Conservation (phyloP, 176 grass and related monocot species). For the Musa beccarii region DNA sequence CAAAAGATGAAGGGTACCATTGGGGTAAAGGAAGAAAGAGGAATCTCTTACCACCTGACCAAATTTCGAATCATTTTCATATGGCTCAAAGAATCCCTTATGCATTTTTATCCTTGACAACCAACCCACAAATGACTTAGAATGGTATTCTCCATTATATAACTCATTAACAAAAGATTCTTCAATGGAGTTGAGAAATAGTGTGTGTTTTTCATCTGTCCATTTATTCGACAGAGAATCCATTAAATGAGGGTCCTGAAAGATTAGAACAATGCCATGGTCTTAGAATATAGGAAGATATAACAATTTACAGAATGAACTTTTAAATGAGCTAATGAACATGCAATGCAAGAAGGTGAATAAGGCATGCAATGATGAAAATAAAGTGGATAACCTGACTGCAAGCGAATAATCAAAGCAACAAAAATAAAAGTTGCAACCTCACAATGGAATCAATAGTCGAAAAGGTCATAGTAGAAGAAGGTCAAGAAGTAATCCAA, state of each 20-base stretch:
- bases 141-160: slow-evolving; percentile 24
- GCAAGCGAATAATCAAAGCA: too few relatives aligned
- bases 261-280: slow-evolving; percentile 15
- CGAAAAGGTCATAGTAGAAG: too few relatives aligned
- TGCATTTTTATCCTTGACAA: slow-evolving; percentile 19
- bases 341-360: neutral
- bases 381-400: neutral
- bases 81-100: slow-evolving; percentile 7
- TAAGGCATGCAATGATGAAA: neutral
- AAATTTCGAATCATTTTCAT: slow-evolving; percentile 21
- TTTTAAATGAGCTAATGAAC: neutral
- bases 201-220: slow-evolving; percentile 78
- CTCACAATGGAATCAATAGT: too few relatives aligned
- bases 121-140: slow-evolving; percentile 32
- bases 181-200: slow-evolving; percentile 73
- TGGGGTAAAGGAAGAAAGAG: neutral
- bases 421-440: too few relatives aligned
- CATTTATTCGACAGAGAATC: slow-evolving; percentile 47
- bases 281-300: slow-evolving; percentile 9
- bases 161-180: slow-evolving; percentile 59
- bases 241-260: slow-evolving; percentile 31
- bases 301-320: neutral
- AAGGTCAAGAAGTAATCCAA: too few relatives aligned
- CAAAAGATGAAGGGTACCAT: too few relatives aligned
- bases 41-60: slow-evolving; percentile 3